Conservation (phyloP, 345 rosid species). For the Melastoma malabathricum region DNA sequence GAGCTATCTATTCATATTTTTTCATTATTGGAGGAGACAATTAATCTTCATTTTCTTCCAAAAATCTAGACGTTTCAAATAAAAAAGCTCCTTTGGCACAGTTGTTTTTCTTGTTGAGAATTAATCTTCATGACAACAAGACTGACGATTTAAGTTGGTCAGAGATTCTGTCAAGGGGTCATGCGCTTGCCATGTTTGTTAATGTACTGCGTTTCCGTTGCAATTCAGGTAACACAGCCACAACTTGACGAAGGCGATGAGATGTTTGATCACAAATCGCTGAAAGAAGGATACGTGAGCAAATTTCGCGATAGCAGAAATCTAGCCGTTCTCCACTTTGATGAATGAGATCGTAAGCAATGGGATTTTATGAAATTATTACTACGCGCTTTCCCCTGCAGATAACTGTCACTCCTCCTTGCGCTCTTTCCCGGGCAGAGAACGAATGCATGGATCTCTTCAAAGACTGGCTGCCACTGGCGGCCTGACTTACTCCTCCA, state of each 20-base stretch:
- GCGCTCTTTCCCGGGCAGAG: constrained; percentile 60
- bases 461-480: constrained; percentile 53
- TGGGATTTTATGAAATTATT: constrained; percentile 1
- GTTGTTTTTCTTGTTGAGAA: no score
- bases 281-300: constrained; percentile 70
- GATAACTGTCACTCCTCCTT: constrained; percentile 82
- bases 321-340: neutral
- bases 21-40: no score
- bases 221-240: constrained; percentile 26
- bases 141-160: no score
- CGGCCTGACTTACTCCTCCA: constrained; percentile 19
- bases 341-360: constrained; percentile 1
- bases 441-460: constrained; percentile 29
- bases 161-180: no score
- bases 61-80: no score
- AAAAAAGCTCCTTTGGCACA: no score
- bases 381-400: constrained; percentile 17
- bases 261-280: constrained; percentile 40
- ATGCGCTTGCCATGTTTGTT: neutral
- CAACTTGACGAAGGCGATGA: constrained; percentile 21
- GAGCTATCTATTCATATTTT: no score
- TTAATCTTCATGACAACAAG: no score
- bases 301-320: neutral
- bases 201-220: neutral
- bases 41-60: no score